Conservation (phyloP, 1,139 yeast genomes). For the Candida sp. region DNA sequence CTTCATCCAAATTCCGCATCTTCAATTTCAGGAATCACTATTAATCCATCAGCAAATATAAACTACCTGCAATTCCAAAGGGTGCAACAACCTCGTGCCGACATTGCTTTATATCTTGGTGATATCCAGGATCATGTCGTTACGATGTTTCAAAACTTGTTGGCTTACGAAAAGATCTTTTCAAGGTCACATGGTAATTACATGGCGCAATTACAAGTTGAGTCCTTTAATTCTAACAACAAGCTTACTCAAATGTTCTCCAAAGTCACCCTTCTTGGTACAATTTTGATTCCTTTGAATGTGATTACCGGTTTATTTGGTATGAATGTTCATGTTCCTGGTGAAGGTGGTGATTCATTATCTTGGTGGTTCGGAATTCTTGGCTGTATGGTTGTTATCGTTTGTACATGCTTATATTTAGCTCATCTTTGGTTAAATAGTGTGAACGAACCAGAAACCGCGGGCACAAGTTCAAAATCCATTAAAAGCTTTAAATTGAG, state of each 20-base stretch:
- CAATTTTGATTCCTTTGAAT: constrained; percentile 86
- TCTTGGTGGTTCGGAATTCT: constrained; percentile 37
- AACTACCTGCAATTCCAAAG: constrained; percentile 9
- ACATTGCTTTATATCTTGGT: constrained; percentile 84
- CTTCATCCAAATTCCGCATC: constrained; percentile 6
- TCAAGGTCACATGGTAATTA: constrained; percentile 91
- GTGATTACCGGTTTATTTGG: constrained; percentile 92
- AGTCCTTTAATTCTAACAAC: constrained; percentile 81
- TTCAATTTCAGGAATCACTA: constrained; percentile 8
- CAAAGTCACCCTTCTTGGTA: constrained; percentile 87
- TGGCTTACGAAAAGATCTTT: constrained; percentile 89
- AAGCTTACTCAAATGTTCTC: constrained; percentile 84
- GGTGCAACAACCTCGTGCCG: constrained; percentile 63
- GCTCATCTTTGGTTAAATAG: constrained; percentile 38
- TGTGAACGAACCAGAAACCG: constrained; percentile 13
- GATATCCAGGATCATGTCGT: constrained; percentile 98
- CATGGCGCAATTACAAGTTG: constrained; percentile 91
- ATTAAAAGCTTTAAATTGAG: constrained; percentile 45
- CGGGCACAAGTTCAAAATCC: constrained; percentile 23
- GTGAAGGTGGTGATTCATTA: constrained; percentile 36
- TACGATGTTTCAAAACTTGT: constrained; percentile 89
- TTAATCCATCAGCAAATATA: neutral
- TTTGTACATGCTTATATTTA: constrained; percentile 21
- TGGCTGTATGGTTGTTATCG: constrained; percentile 34
- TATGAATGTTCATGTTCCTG: constrained; percentile 93